Percentiles rank a stretch among this genome's conserved stretches.
These are phyloP conservation scores for Cynara cardunculus DNA, from an alignment of 129 eudicot species.

Conservation along the genomic window DNA sequence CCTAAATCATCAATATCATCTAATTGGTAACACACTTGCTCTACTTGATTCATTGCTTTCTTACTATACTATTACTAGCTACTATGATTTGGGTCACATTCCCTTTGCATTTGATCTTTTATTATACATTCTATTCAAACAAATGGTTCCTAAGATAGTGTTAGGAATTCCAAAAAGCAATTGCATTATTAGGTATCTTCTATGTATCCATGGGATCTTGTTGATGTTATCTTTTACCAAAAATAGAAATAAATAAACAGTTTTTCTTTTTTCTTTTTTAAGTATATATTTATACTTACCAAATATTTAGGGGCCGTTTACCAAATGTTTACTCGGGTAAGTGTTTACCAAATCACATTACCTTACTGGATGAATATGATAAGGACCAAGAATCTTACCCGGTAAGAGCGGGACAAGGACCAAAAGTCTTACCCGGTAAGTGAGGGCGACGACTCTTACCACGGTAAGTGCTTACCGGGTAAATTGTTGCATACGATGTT, in stretches of 20 bases:
- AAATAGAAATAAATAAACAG: neutral
- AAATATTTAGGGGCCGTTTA: no score
- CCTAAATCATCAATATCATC: constrained; percentile 19
- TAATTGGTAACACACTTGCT: neutral
- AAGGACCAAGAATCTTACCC: no score
- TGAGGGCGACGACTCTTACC: no score
- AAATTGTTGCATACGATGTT: no score
- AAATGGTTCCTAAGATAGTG: neutral
- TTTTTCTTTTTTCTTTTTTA: neutral
- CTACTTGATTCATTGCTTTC: neutral
- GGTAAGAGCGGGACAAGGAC: no score
- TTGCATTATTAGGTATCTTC: neutral
- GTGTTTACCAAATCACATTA: no score
- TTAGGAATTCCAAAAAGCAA: neutral
- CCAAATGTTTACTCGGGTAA: no score
- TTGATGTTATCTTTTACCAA: neutral
- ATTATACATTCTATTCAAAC: neutral
- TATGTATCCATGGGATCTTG: neutral
- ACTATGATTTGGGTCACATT: neutral
- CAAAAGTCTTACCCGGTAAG: no score
- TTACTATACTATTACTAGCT: neutral
- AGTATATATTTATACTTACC: no score
- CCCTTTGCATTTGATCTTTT: neutral
- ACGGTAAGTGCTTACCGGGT: no score
- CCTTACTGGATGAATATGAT: no score